Base-by-base conservation (phyloP, 2,329 filamentous ascomycete species). In the Ophiostoma perfectum region DNA sequence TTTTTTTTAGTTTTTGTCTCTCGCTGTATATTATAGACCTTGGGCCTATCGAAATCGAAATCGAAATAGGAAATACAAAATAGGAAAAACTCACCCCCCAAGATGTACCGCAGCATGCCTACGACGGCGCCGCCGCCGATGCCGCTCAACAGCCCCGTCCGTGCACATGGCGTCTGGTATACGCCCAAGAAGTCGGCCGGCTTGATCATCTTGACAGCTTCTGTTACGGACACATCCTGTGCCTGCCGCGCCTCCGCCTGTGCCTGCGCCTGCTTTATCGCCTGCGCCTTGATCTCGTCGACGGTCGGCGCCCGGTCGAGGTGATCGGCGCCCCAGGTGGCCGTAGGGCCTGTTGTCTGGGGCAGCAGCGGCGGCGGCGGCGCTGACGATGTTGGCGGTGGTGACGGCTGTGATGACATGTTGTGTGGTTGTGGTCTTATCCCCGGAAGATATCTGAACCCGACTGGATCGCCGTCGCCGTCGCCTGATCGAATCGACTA, bases 71-170 rank as follows among this genome's bases (percentile, higher is more conserved):
- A 27, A 27, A 27, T 27, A 27, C 27, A 2, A 27, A 27, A 27
- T 2, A 27, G 27, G 27, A 27, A 27, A 12, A 18, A 69, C 67
- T 6, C 58, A 96, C 93, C 90, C 80, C 90, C 88, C 73, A 92
- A 79, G 36, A 97, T 82, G 74, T 88, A 90, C 71, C 90, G 86
- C 67, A 93, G 74, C 69, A 88, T 89, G 67, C 93, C 94, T 44
- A 92, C 79, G 4, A 85, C 90, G 71, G 92, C 90, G 3, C 92
- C 95, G 2, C 86, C 84, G 0, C 87, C 90, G 74, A 99, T 96
- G 38, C 93, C 95, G 1, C 90, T 88, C 73, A 98, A 80, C 67
- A 97, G 82, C 2, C 91, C 89, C 75, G 96, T 90, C 70, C 93
- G 84, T 27, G 92, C 90, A 78, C 95, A 98, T 0, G 94, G 94